A percentile compares a stretch with the other conserved stretches of the same genome.
These are phyloP conservation scores for Hanseniaspora uvarum DNA, from an alignment of 1,139 yeast genomes.

Conservation along the genomic window DNA sequence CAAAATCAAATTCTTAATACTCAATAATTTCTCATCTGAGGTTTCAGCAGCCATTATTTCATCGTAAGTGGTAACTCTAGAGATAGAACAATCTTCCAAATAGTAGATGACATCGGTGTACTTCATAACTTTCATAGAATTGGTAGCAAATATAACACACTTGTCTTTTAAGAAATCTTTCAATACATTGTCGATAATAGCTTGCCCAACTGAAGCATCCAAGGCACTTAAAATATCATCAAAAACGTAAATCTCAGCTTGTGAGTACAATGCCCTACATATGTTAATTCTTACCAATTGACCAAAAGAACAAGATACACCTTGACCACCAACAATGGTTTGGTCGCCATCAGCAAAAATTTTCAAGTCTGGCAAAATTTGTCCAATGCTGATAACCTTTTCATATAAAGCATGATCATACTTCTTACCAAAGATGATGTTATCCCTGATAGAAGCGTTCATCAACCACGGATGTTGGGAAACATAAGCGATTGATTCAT, in stretches of 20 bases:
- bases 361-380: constrained; percentile 49
- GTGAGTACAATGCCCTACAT: constrained; percentile 65
- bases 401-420: constrained; percentile 43
- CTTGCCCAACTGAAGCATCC: constrained; percentile 69
- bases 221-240: constrained; percentile 77
- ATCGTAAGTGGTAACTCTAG: constrained; percentile 65
- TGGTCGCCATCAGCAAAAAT: constrained; percentile 58
- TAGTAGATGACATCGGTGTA: constrained; percentile 53
- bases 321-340: constrained; percentile 75
- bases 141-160: constrained; percentile 65
- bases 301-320: constrained; percentile 72
- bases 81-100: constrained; percentile 45
- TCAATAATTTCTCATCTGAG: constrained; percentile 37
- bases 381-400: constrained; percentile 45
- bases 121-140: constrained; percentile 52
- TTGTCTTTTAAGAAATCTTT: constrained; percentile 43
- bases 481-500: constrained; percentile 38
- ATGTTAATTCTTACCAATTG: constrained; percentile 69
- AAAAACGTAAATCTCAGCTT: constrained; percentile 47
- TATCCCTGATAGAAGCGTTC: constrained; percentile 56
- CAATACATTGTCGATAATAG: constrained; percentile 53
- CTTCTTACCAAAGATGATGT: constrained; percentile 50
- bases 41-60: constrained; percentile 47
- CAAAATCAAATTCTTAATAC: constrained; percentile 36
- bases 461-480: constrained; percentile 61